Evolutionary conservation across 1,284 basidiomycete species (phyloP).

Genomic region (Agaricales sp.): DNA sequence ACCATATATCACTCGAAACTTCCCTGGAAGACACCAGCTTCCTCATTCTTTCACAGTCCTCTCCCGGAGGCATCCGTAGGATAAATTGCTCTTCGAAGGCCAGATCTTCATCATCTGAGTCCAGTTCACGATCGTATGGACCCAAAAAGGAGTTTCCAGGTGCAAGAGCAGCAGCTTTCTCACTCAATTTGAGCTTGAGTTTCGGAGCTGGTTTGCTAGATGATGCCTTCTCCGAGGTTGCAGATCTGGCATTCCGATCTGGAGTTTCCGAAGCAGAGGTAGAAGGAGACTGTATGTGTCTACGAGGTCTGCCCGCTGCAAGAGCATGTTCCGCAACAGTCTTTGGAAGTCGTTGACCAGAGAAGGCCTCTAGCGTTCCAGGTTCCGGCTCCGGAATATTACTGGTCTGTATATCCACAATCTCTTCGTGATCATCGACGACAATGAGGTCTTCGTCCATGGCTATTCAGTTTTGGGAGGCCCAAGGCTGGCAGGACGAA

Average conservation of each 20-base stretch:
- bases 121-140: conserved; percentile 87
- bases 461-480: conserved; percentile 23
- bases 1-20: conserved; percentile 82
- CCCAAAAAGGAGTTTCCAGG: conserved; percentile 79
- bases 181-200: conserved; percentile 75
- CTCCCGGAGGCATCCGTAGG: conserved; percentile 79
- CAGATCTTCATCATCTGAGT: conserved; percentile 90
- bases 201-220: conserved; percentile 25
- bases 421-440: conserved; percentile 41
- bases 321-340: conserved; percentile 26
- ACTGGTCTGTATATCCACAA: conserved; percentile 17
- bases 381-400: conserved; percentile 14
- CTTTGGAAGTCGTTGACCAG: conserved; percentile 15
- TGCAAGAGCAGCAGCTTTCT: conserved; percentile 66
- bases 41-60: conserved; percentile 67
- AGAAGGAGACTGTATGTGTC: conserved; percentile 7
- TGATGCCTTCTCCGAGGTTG: background rate
- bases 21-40: conserved; percentile 79
- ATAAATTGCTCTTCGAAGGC: conserved; percentile 98
- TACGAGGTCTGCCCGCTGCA: conserved; percentile 16
- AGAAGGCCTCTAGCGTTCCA: conserved; percentile 11
- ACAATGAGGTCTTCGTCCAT: conserved; percentile 60
- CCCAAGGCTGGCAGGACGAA: too few relatives aligned
- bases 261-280: conserved; percentile 6
- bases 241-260: background rate